Evolutionary conservation across 495 filamentous ascomycete genomes (phyloP).

Genomic region (Penicillium waksmanii): DNA sequence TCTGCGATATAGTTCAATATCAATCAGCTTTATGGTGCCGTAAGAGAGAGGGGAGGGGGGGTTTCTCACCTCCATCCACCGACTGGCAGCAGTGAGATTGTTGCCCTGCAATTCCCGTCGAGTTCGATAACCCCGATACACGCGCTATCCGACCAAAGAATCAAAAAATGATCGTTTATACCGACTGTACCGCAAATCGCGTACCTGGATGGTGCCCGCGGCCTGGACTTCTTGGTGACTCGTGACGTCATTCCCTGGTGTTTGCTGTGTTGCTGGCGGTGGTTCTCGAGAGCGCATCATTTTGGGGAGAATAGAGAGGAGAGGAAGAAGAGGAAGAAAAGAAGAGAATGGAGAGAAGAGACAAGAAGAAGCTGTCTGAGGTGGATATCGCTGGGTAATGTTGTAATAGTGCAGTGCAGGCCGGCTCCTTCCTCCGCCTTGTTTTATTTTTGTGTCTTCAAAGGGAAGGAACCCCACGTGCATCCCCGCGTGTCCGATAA

Average conservation of each 20-base stretch:
- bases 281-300: not conserved
- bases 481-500: conserved; percentile 2
- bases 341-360: not conserved
- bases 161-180: too few relatives aligned
- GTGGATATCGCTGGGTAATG: too few relatives aligned
- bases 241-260: conserved; percentile 30
- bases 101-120: conserved; percentile 67
- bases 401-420: not conserved
- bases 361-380: too few relatives aligned
- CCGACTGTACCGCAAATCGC: not conserved
- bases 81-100: conserved; percentile 63
- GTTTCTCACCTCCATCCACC: conserved; percentile 66
- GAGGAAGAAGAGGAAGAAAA: not conserved
- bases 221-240: conserved; percentile 36
- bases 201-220: conserved; percentile 56
- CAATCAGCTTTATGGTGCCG: too few relatives aligned
- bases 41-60: too few relatives aligned
- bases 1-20: not conserved
- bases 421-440: not conserved
- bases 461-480: conserved; percentile 3
- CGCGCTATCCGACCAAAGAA: conserved; percentile 48
- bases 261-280: not conserved
- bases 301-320: not conserved
- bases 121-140: conserved; percentile 71
- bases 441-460: not conserved